A percentile compares a stretch with the other conserved stretches of the same genome.
Evolutionary conservation across 345 rosid species (phyloP).

Genomic region (Sonneratia alba): DNA sequence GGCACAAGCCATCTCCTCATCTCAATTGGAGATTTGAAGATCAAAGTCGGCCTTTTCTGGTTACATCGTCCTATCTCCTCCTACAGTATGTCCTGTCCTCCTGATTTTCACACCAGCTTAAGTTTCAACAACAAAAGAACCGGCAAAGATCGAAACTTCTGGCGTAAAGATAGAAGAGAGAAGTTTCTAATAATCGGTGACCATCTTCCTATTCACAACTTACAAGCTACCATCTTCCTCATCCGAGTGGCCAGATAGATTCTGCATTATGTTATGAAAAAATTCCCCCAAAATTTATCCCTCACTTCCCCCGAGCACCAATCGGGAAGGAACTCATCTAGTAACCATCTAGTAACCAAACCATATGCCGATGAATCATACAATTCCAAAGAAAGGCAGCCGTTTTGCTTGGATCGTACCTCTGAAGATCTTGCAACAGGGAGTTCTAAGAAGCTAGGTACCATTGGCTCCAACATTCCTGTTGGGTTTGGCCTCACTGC

Average conservation of each 20-base stretch:
- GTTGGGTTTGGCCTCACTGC: conserved; percentile 47
- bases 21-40: too few species aligned
- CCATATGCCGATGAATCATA: neutral
- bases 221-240: neutral
- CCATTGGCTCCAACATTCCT: conserved; percentile 18
- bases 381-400: neutral
- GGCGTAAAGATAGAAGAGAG: neutral
- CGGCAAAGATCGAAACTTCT: neutral
- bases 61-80: too few species aligned
- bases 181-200: neutral
- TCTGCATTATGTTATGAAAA: neutral
- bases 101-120: neutral
- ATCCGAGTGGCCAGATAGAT: neutral
- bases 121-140: neutral
- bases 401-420: neutral
- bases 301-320: neutral
- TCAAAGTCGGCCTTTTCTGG: too few species aligned
- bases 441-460: conserved; percentile 15
- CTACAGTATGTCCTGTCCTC: neutral
- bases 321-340: neutral
- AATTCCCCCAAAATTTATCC: neutral
- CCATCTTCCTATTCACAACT: neutral
- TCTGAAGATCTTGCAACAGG: neutral
- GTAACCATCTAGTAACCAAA: neutral
- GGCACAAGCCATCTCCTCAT: too few species aligned